phyloP scores from a whole-genome alignment of 2,329 filamentous ascomycete species.

The Beauveria sp. region DNA sequence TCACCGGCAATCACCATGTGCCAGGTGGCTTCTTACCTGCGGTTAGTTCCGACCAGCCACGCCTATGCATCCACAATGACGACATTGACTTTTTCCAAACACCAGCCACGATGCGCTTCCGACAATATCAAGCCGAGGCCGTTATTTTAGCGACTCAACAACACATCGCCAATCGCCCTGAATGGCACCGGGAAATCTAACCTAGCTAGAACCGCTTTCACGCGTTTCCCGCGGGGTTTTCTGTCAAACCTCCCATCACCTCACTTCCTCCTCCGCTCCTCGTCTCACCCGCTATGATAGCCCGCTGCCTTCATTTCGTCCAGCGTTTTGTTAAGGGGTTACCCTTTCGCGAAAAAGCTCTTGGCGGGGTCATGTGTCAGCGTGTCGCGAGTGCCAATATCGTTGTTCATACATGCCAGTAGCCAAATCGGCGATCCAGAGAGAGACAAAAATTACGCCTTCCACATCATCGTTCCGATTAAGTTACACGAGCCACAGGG shows the following conservation, averaged over 20 bases:
- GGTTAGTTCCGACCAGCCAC: constrained; percentile 10
- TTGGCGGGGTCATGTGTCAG: background rate
- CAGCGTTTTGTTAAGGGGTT: background rate
- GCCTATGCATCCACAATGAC: background rate
- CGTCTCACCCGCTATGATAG: background rate
- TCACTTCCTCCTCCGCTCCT: background rate
- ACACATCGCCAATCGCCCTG: background rate
- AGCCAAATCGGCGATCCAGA: constrained; percentile 7
- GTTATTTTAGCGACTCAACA: background rate
- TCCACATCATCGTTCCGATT: background rate
- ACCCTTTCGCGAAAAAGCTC: background rate
- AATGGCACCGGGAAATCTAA: too few species aligned
- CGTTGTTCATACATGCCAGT: background rate
- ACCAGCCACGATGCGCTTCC: constrained; percentile 1
- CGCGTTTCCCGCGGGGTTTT: background rate
- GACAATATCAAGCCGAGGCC: background rate
- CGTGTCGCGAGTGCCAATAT: background rate
- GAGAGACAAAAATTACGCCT: background rate
- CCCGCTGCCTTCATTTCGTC: background rate
- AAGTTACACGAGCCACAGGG: constrained; percentile 1
- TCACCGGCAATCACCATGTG: too few species aligned
- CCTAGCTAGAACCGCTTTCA: too few species aligned
- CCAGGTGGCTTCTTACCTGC: background rate
- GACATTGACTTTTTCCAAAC: background rate
- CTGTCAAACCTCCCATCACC: too few species aligned